phyloP scores from a whole-genome alignment of 108 stramenopile genomes.

The Stephanodiscus triporus region DNA sequence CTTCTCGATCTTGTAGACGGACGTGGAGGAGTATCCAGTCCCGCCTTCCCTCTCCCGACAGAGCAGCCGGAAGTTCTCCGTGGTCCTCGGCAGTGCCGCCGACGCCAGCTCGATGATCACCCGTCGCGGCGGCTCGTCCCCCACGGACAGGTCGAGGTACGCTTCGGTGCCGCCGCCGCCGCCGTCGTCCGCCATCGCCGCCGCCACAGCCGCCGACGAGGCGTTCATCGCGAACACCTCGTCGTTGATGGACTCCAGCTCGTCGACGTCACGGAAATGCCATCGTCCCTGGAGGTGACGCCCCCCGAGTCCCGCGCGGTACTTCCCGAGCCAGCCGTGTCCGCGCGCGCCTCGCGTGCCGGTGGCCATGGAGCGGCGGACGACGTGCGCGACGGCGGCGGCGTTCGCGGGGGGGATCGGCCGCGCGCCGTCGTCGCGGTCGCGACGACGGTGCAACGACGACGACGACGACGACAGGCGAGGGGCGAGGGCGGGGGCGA shows the following conservation, averaged over 20 bases:
- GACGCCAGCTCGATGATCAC: constrained; percentile 70
- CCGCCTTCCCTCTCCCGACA: constrained; percentile 39
- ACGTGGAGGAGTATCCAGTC: constrained; percentile 54
- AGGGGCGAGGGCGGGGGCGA: background rate
- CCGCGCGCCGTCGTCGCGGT: background rate
- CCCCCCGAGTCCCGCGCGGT: constrained; percentile 82
- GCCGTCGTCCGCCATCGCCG: background rate
- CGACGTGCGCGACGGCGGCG: background rate
- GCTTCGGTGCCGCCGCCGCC: constrained; percentile 21
- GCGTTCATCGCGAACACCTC: constrained; percentile 56
- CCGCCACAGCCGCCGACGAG: background rate
- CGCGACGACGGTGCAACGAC: background rate
- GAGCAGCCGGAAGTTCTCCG: constrained; percentile 62
- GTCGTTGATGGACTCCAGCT: constrained; percentile 64
- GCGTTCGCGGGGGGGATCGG: constrained; percentile 1
- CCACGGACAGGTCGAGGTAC: constrained; percentile 48
- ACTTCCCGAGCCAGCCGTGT: constrained; percentile 87
- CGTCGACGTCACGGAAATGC: constrained; percentile 64
- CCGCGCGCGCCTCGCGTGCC: constrained; percentile 82
- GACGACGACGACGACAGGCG: background rate
- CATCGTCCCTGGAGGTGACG: constrained; percentile 91
- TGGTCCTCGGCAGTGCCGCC: constrained; percentile 68
- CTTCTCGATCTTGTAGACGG: constrained; percentile 73
- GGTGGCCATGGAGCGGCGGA: constrained; percentile 35
- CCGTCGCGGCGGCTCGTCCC: constrained; percentile 39